Conservation (phyloP, 768 basidiomycete genomes). For the Boletus reticulatus region DNA sequence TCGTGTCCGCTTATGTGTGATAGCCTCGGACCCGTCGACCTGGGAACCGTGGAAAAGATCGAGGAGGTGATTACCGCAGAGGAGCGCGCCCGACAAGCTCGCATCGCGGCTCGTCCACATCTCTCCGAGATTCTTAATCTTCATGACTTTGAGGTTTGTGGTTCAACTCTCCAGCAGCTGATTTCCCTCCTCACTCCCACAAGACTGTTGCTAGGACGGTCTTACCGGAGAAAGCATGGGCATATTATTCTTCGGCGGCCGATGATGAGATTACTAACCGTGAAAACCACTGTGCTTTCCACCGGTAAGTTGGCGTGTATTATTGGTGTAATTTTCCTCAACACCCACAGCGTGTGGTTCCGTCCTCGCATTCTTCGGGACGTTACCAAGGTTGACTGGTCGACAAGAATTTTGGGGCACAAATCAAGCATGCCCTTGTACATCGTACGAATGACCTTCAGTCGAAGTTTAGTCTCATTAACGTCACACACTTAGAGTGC, state of each 20-base stretch:
- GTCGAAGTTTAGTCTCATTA: not conserved
- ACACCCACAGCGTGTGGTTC: conserved; percentile 73
- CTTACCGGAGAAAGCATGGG: conserved; percentile 89
- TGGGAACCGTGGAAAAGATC: conserved; percentile 60
- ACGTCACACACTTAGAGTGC: conserved; percentile 48
- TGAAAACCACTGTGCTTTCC: conserved; percentile 90
- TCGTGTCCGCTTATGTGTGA: conserved; percentile 2
- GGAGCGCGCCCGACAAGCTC: conserved; percentile 66
- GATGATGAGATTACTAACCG: conserved; percentile 92
- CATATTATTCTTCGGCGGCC: conserved; percentile 94
- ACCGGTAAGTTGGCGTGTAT: conserved; percentile 49
- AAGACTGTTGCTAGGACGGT: conserved; percentile 81
- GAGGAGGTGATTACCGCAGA: conserved; percentile 63
- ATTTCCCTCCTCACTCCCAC: conserved; percentile 4
- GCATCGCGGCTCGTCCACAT: conserved; percentile 62
- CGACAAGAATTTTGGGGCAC: conserved; percentile 77
- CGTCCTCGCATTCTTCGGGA: conserved; percentile 83
- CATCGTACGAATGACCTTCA: conserved; percentile 47
- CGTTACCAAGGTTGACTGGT: conserved; percentile 84
- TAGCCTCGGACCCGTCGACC: conserved; percentile 73
- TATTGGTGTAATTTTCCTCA: not conserved
- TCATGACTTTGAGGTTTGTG: conserved; percentile 87
- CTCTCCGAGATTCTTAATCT: conserved; percentile 81
- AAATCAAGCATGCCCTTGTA: conserved; percentile 76
- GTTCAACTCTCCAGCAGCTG: not conserved